A percentile compares a stretch with the other conserved stretches of the same genome.
Evolutionary conservation across 495 filamentous ascomycete genomes (phyloP).

Genomic region (Neurospora sp.): DNA sequence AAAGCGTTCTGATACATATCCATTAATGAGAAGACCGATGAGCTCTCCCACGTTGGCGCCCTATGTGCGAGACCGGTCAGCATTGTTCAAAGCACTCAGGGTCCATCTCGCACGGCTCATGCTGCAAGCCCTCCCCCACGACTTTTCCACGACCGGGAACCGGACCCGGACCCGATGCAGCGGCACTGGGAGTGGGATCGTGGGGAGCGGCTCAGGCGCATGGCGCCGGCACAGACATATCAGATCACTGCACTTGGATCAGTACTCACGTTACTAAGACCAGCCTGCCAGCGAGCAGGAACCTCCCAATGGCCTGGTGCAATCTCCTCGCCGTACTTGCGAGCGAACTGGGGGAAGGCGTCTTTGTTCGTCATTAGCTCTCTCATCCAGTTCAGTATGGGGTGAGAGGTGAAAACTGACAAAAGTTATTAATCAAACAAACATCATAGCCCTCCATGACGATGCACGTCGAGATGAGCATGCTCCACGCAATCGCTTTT

Average conservation of each 20-base stretch:
- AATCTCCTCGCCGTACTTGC: constrained; percentile 52
- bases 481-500: constrained; percentile 48
- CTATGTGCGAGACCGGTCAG: constrained; percentile 1
- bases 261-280: constrained; percentile 54
- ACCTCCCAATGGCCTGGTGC: constrained; percentile 54
- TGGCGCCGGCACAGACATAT: not conserved
- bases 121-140: not conserved
- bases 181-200: not conserved
- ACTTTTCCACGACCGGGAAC: not conserved
- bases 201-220: not conserved
- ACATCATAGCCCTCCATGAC: constrained; percentile 58
- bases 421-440: constrained; percentile 48
- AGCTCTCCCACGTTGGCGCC: constrained; percentile 51
- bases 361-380: no score
- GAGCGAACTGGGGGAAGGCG: constrained; percentile 52
- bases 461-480: constrained; percentile 52
- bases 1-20: constrained; percentile 63
- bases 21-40: constrained; percentile 67
- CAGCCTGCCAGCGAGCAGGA: constrained; percentile 65
- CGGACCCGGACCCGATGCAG: not conserved
- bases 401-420: no score
- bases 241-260: not conserved
- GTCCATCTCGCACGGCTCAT: not conserved
- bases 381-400: no score
- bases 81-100: not conserved